phyloP scores from a whole-genome alignment of 2,329 filamentous ascomycete species.

The Hyphodiscus sp. region DNA sequence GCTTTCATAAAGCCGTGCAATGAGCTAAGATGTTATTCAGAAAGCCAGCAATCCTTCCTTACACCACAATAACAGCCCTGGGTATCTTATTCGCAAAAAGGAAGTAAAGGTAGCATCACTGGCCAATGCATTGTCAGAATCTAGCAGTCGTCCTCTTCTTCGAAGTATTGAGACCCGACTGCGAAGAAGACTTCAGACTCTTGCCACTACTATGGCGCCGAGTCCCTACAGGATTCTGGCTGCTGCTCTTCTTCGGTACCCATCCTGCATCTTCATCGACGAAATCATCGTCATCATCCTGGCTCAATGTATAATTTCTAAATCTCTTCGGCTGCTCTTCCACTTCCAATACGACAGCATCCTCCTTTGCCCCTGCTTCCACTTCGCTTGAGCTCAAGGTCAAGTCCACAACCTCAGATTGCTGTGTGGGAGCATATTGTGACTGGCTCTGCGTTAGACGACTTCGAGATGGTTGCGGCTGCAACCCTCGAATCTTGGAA shows the following conservation, averaged over 20 bases:
- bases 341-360: not conserved
- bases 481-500: constrained; percentile 3
- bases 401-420: constrained; percentile 34
- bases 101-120: not conserved
- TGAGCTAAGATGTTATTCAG: not conserved
- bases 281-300: constrained; percentile 7
- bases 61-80: not conserved
- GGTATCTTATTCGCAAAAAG: not conserved
- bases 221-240: constrained; percentile 5
- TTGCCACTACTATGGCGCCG: constrained; percentile 4
- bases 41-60: not conserved
- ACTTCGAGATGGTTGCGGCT: constrained; percentile 3
- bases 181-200: constrained; percentile 13
- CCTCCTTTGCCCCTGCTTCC: constrained; percentile 8
- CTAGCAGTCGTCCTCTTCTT: constrained; percentile 10
- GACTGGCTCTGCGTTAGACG: not conserved
- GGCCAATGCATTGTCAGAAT: constrained; percentile 2
- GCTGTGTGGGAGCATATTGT: constrained; percentile 14
- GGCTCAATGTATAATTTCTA: not conserved
- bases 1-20: not conserved
- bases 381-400: constrained; percentile 20
- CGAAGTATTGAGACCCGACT: constrained; percentile 11
- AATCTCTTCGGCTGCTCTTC: not conserved
- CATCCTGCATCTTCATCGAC: constrained; percentile 10
- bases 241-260: constrained; percentile 14